Evolutionary conservation across 352 stramenopile species (phyloP).

Genomic region (Pythium biforme): DNA sequence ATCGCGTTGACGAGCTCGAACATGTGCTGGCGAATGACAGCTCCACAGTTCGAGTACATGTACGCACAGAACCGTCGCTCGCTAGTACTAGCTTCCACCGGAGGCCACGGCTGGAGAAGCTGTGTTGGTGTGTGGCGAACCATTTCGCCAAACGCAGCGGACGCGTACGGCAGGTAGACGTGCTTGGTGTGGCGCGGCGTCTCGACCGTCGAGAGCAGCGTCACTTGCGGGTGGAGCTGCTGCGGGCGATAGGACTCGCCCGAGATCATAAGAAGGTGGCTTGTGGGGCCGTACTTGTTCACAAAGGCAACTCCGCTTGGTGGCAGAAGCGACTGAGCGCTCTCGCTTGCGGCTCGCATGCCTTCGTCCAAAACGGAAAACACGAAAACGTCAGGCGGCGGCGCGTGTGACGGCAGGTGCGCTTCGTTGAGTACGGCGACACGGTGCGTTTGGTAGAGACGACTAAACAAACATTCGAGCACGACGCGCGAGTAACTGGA

Average conservation of each 20-base stretch:
- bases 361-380: slow-evolving; percentile 27
- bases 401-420: background rate
- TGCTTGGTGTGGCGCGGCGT: slow-evolving; percentile 6
- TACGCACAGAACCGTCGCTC: slow-evolving; percentile 44
- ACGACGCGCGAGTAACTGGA: slow-evolving; percentile 8
- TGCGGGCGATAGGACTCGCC: background rate
- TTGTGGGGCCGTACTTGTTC: slow-evolving; percentile 2
- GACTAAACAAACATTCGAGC: slow-evolving; percentile 35
- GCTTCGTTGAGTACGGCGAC: slow-evolving; percentile 34
- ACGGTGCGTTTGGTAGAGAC: slow-evolving; percentile 20
- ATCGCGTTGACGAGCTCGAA: slow-evolving; percentile 43
- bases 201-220: slow-evolving; percentile 1
- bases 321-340: background rate
- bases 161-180: slow-evolving; percentile 28
- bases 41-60: slow-evolving; percentile 45
- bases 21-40: slow-evolving; percentile 45
- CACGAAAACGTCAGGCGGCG: slow-evolving; percentile 35
- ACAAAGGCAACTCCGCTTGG: background rate
- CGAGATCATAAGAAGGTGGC: slow-evolving; percentile 11
- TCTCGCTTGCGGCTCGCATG: background rate
- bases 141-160: slow-evolving; percentile 42
- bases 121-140: slow-evolving; percentile 22
- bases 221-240: slow-evolving; percentile 2
- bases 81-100: background rate
- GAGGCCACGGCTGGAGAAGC: slow-evolving; percentile 25